Conservation (phyloP, 2,329 filamentous ascomycete species). For the Fusarium continuum region DNA sequence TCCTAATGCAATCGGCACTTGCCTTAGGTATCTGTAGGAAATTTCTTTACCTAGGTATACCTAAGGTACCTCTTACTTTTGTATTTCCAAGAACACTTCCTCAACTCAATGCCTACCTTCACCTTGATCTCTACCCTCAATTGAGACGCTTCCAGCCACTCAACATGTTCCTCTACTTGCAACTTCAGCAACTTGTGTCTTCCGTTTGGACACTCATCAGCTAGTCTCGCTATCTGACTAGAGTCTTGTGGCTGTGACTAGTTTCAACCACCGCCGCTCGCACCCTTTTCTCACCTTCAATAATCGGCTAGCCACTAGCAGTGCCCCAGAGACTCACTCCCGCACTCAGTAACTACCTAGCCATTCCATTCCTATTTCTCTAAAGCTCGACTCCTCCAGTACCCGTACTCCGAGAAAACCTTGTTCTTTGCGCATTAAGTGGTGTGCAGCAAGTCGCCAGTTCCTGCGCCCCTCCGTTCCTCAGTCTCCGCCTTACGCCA, state of each 20-base stretch:
- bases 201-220: constrained; percentile 18
- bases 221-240: constrained; percentile 17
- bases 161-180: constrained; percentile 20
- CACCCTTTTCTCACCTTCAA: constrained; percentile 7
- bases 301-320: constrained; percentile 24
- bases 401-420: constrained; percentile 24
- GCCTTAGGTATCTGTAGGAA: constrained; percentile 8
- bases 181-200: constrained; percentile 16
- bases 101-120: constrained; percentile 1
- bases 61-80: not conserved
- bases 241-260: constrained; percentile 3
- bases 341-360: not conserved
- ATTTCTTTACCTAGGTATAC: not conserved
- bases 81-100: not conserved
- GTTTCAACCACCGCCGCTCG: constrained; percentile 7
- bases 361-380: constrained; percentile 7
- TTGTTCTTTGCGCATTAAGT: constrained; percentile 18
- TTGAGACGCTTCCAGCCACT: not conserved
- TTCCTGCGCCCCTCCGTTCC: constrained; percentile 13
- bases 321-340: constrained; percentile 29
- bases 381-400: not conserved
- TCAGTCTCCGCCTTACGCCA: constrained; percentile 27
- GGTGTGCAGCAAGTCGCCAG: constrained; percentile 26
- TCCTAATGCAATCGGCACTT: constrained; percentile 4
- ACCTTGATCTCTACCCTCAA: not conserved